phyloP scores from a whole-genome alignment of 352 stramenopile genomes.

The Phytophthora uliginosa region DNA sequence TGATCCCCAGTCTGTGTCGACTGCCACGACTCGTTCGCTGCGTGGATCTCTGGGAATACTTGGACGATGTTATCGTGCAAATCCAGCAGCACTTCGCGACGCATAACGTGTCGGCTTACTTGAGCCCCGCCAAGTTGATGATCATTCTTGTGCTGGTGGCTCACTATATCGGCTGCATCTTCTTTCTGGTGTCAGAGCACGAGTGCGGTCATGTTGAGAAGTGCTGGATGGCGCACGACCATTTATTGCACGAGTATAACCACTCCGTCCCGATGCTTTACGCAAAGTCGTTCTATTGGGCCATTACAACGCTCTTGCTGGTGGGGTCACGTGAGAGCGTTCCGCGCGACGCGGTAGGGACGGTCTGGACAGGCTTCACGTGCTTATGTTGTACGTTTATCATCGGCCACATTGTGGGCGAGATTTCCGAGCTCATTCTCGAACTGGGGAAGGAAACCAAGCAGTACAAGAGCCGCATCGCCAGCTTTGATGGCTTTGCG shows the following conservation, averaged over 20 bases:
- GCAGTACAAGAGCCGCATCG: conserved; percentile 72
- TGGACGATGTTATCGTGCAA: conserved; percentile 78
- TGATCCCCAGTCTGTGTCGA: conserved; percentile 57
- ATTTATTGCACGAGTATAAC: conserved; percentile 71
- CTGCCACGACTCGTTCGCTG: conserved; percentile 68
- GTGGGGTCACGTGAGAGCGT: conserved; percentile 73
- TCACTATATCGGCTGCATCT: conserved; percentile 76
- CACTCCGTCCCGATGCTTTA: conserved; percentile 63
- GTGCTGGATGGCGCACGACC: conserved; percentile 75
- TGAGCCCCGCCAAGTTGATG: conserved; percentile 75
- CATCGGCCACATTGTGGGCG: conserved; percentile 79
- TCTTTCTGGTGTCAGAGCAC: conserved; percentile 74
- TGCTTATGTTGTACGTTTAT: conserved; percentile 81
- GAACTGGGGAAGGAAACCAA: conserved; percentile 81
- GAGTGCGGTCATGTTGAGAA: conserved; percentile 50
- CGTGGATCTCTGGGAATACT: conserved; percentile 58
- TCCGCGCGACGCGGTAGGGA: conserved; percentile 47
- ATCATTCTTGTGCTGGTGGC: conserved; percentile 74
- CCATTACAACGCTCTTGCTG: conserved; percentile 69
- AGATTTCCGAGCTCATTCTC: conserved; percentile 81
- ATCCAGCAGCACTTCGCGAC: conserved; percentile 76
- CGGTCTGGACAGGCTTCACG: conserved; percentile 63
- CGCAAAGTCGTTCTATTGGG: conserved; percentile 79
- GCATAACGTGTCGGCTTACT: conserved; percentile 72
- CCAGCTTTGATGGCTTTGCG: conserved; percentile 82